A percentile compares a stretch with the other conserved stretches of the same genome.
Evolutionary conservation across 192 early-diverging fungal species (phyloP).

Genomic region (Backusella liffmaniae): DNA sequence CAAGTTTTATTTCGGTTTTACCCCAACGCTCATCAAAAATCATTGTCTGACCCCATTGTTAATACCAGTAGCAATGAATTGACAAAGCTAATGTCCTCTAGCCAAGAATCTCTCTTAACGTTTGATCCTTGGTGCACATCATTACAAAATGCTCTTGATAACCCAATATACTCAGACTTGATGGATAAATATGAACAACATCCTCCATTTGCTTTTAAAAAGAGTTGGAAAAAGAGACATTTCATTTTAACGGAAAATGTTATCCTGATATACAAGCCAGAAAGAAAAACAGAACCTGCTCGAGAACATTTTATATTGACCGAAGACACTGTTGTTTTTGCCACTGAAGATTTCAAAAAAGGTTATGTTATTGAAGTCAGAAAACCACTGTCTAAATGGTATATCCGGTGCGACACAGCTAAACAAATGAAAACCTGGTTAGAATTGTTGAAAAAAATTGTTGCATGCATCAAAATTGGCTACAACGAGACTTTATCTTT

Average conservation of each 20-base stretch:
- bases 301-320: slow-evolving; percentile 25
- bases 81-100: background rate
- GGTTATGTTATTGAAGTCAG: slow-evolving; percentile 27
- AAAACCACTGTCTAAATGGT: slow-evolving; percentile 28
- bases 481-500: background rate
- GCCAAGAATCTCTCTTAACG: background rate
- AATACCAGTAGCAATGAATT: background rate
- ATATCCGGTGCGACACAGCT: slow-evolving; percentile 21
- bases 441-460: slow-evolving; percentile 19
- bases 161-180: slow-evolving; percentile 11
- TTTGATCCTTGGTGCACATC: slow-evolving; percentile 19
- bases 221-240: slow-evolving; percentile 28
- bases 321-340: slow-evolving; percentile 31
- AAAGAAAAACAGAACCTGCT: background rate
- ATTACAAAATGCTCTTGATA: slow-evolving; percentile 9
- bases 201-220: slow-evolving; percentile 24
- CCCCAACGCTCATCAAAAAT: slow-evolving; percentile 1
- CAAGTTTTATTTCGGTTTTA: slow-evolving; percentile 22
- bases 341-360: slow-evolving; percentile 34
- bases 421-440: slow-evolving; percentile 25
- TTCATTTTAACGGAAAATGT: slow-evolving; percentile 17
- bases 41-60: background rate
- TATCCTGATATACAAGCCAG: slow-evolving; percentile 21
- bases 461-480: slow-evolving; percentile 23
- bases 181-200: slow-evolving; percentile 16